These are phyloP conservation scores for Aspergillus awamori DNA, from an alignment of 2,329 filamentous ascomycete genomes.

Conservation along the genomic window DNA sequence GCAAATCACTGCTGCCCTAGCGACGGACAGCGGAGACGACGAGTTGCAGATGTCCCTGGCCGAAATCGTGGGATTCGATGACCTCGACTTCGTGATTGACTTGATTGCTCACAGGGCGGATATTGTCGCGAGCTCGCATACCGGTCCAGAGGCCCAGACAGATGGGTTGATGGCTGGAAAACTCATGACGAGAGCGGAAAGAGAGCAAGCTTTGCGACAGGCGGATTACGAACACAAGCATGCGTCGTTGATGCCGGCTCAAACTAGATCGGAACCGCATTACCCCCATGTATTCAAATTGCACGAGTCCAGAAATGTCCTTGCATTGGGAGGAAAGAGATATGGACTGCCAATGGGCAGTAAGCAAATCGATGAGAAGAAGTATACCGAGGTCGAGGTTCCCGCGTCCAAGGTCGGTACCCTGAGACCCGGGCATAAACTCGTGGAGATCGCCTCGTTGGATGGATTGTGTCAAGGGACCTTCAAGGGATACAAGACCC, in stretches of 20 bases:
- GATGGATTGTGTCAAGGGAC: slow-evolving; percentile 89
- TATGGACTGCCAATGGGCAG: slow-evolving; percentile 81
- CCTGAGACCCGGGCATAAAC: slow-evolving; percentile 70
- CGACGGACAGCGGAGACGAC: slow-evolving; percentile 72
- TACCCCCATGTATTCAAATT: slow-evolving; percentile 94
- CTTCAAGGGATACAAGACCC: slow-evolving; percentile 87
- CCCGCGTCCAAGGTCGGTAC: slow-evolving; percentile 80
- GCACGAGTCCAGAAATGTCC: slow-evolving; percentile 80
- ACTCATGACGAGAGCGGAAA: slow-evolving; percentile 73
- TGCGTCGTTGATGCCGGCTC: slow-evolving; percentile 68
- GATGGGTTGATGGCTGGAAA: slow-evolving; percentile 54
- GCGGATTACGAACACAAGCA: slow-evolving; percentile 84
- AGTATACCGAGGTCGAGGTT: slow-evolving; percentile 87
- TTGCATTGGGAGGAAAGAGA: slow-evolving; percentile 77
- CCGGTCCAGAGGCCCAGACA: slow-evolving; percentile 37
- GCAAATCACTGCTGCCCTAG: slow-evolving; percentile 75
- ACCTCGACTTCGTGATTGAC: slow-evolving; percentile 90
- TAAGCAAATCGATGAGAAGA: slow-evolving; percentile 68
- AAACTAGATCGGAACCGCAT: slow-evolving; percentile 68
- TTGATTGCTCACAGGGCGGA: slow-evolving; percentile 76
- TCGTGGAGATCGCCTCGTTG: slow-evolving; percentile 78
- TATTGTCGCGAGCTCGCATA: slow-evolving; percentile 56
- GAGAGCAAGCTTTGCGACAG: slow-evolving; percentile 74
- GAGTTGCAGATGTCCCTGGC: slow-evolving; percentile 89
- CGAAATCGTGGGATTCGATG: slow-evolving; percentile 89